Evolutionary conservation across 176 grass and related monocot genomes (phyloP), one percentile per base, ranked within the genome.

Genomic region (Poa annua): DNA sequence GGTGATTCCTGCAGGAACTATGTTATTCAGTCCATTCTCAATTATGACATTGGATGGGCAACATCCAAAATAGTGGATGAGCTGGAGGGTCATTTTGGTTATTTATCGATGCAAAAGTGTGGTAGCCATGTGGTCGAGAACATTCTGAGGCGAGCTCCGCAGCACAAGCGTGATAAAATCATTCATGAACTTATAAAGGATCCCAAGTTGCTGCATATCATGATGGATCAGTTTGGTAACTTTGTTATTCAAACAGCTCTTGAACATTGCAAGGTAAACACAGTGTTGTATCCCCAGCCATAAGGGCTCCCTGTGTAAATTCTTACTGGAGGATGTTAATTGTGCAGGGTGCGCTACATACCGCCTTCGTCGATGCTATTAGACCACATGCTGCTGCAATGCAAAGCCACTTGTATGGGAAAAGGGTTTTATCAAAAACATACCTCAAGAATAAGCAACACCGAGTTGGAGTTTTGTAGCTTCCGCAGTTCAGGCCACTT

Each of bases 41-140:
- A 20, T 19, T 81, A 88, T 45, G 63, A 86, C 36, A 80, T 88
- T 71, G 91, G 82, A 80, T 90, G 85, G 91, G 84, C 76, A n/a
- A 92, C 76, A 6, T 53, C 36, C 22, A 83, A 81, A 80, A 80
- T 98, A 86, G 67, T 95, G 57, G 76, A 92, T 59, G 83, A 83
- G 65, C 81, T 98, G 19, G 36, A 64, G 17, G 85, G 91, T 72
- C 65, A 89, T 14, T 87, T 88, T 38, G 72, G 75, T 49, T 68
- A 66, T 75, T 68, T 98, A 57, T 93, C 96, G n/a, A 75, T 90
- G 80, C 87, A 95, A 36, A 98, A 98, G 76, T 95, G 85, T 76
- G 88, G 92, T 79, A 95, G 92, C 68, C 92, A 98, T 44, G 96
- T 98, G 50, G 85, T 98, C 0, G 96, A 98, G 77, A 80, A 93